Percentiles rank a stretch among this genome's conserved stretches.
These are phyloP conservation scores for Myriosclerotinia curreyana DNA, from an alignment of 2,329 filamentous ascomycete species.

Conservation along the genomic window DNA sequence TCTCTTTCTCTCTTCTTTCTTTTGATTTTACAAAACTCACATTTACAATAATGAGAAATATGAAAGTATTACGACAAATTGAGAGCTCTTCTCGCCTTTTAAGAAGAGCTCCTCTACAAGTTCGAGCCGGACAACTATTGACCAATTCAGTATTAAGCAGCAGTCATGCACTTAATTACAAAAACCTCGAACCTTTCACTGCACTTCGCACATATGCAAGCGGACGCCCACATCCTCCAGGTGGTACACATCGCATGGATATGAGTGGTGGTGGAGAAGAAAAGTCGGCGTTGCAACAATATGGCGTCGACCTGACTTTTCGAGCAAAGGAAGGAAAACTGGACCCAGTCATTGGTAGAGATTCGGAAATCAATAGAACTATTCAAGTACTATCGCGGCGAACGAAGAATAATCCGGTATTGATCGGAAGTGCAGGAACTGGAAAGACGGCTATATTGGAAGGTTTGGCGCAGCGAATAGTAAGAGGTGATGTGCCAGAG, in stretches of 20 bases:
- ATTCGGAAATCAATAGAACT: constrained; percentile 86
- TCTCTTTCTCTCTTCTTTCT: too few relatives aligned
- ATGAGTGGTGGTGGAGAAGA: constrained; percentile 69
- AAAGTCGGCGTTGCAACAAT: constrained; percentile 87
- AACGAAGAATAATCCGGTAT: constrained; percentile 84
- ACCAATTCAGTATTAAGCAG: constrained; percentile 18
- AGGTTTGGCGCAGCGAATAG: constrained; percentile 84
- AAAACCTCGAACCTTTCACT: constrained; percentile 42
- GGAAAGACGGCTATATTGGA: constrained; percentile 94
- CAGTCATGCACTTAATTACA: constrained; percentile 26
- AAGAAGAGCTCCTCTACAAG: constrained; percentile 25
- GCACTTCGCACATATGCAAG: constrained; percentile 58
- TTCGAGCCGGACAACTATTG: constrained; percentile 23
- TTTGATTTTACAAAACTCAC: neutral
- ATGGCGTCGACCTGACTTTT: constrained; percentile 83
- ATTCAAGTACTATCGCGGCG: constrained; percentile 90
- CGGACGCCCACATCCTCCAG: constrained; percentile 79
- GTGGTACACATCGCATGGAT: constrained; percentile 93
- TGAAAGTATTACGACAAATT: constrained; percentile 32
- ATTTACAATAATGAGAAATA: constrained; percentile 25
- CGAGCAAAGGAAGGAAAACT: constrained; percentile 84
- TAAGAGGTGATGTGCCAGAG: constrained; percentile 89
- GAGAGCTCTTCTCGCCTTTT: constrained; percentile 34
- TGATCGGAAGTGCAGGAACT: constrained; percentile 82
- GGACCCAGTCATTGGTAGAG: constrained; percentile 92